Conservation (phyloP, 1,284 basidiomycete genomes). For the Ustilago hordei region DNA sequence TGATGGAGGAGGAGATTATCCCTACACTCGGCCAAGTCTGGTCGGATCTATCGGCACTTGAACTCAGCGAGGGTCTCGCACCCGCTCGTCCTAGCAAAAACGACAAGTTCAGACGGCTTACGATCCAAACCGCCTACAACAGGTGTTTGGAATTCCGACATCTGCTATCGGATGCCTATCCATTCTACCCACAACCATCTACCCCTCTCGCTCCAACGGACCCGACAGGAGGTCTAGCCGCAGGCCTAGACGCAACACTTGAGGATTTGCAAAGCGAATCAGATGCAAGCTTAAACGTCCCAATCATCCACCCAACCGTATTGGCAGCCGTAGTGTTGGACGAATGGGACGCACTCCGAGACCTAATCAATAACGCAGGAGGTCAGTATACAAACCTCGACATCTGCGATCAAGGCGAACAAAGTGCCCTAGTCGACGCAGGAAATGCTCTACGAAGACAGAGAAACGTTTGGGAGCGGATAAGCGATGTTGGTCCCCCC, state of each 20-base stretch:
- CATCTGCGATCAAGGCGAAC: slow-evolving; percentile 39
- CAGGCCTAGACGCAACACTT: slow-evolving; percentile 26
- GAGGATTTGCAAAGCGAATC: slow-evolving; percentile 39
- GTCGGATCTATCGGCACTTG: slow-evolving; percentile 33
- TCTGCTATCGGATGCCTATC: slow-evolving; percentile 32
- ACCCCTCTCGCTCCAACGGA: not conserved
- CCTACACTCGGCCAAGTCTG: slow-evolving; percentile 24
- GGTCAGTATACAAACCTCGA: slow-evolving; percentile 41
- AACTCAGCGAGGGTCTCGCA: slow-evolving; percentile 39
- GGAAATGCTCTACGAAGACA: slow-evolving; percentile 40
- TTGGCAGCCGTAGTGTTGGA: slow-evolving; percentile 39
- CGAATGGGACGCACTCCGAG: slow-evolving; percentile 64
- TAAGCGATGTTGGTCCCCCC: slow-evolving; percentile 32
- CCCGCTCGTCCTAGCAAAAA: slow-evolving; percentile 45
- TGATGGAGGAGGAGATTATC: slow-evolving; percentile 1
- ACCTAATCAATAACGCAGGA: slow-evolving; percentile 55
- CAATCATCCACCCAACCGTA: slow-evolving; percentile 42
- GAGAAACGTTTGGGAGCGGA: slow-evolving; percentile 28
- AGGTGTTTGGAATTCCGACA: slow-evolving; percentile 26
- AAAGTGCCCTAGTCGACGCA: slow-evolving; percentile 29
- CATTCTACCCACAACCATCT: slow-evolving; percentile 12
- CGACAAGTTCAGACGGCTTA: slow-evolving; percentile 42
- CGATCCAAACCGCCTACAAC: slow-evolving; percentile 38
- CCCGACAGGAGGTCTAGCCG: slow-evolving; percentile 17
- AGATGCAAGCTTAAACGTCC: slow-evolving; percentile 38